Base-by-base conservation (phyloP, 805 yeast genomes). In the Nakazawaea holstii region DNA sequence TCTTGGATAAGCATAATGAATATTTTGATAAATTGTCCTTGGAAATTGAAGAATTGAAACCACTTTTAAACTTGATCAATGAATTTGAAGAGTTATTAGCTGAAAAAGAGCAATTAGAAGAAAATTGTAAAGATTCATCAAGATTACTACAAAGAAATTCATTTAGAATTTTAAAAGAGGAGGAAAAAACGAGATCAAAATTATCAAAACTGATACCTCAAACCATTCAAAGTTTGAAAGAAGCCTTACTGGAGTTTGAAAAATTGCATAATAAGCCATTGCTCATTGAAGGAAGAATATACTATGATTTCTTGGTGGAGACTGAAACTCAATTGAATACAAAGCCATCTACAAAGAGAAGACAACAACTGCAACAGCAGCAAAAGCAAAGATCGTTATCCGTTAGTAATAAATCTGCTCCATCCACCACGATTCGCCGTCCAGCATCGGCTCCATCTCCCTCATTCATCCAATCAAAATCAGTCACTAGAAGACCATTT, bases 71-170 rank as follows among this genome's bases (percentile, higher is more conserved):
- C 10, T 62, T 77, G n/a, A 76, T 85, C 29, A 70, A 75, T 4
- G 77, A 75, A 39, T 73, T 87, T 52, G 68, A 76, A 39, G 74
- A 71, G 2, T 62, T 90, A 26, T 61, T 80, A 36, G 64, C 69
- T 11, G 95, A 88, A 53, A 85, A 84, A 51, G 53, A 61, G 1
- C 76, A 76, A 41, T 72, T 94, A 35, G 83, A 74, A 33, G 84
- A 80, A 51, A 80, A 94, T 4, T 76, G 85, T 1, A 83, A 80
- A 56, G 94, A 92, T 60, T 82, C 97, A 0, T 80, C 92, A 0
- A 74, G 98, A 52, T 70, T 91, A 38, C 63, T 85, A 40, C 79
- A 84, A 52, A 79, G 87, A 57, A 82, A 85, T 55, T 84, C 90
- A 1, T 91, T 92, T 53, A 83, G 82, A 51, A 83, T 91, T 24